Conservation (phyloP, 1,284 basidiomycete species). For the Amylostereum areolatum region DNA sequence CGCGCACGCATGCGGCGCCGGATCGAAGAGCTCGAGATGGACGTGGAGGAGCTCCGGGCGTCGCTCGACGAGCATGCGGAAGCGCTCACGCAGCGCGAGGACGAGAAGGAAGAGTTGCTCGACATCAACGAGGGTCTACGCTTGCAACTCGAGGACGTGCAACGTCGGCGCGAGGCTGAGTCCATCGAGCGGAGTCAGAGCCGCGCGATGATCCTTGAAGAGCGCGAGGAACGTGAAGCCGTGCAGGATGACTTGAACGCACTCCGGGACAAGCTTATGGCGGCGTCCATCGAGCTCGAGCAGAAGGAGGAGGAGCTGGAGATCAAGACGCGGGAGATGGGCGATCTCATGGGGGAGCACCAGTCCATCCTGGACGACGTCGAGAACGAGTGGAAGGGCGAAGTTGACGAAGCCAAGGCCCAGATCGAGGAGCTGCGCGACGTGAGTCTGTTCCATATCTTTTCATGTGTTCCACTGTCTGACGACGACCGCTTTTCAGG, state of each 20-base stretch:
- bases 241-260: slow-evolving; percentile 65
- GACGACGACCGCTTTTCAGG: slow-evolving; percentile 30
- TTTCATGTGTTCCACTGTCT: slow-evolving; percentile 3
- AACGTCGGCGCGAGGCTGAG: slow-evolving; percentile 55
- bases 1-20: slow-evolving; percentile 35
- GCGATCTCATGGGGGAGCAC: slow-evolving; percentile 63
- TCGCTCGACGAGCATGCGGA: slow-evolving; percentile 58
- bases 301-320: slow-evolving; percentile 81
- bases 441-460: slow-evolving; percentile 33
- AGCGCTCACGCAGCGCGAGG: slow-evolving; percentile 49
- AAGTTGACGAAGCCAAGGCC: slow-evolving; percentile 64
- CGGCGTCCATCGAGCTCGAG: slow-evolving; percentile 73
- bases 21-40: slow-evolving; percentile 55
- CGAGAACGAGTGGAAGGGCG: slow-evolving; percentile 73
- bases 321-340: slow-evolving; percentile 64
- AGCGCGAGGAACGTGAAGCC: slow-evolving; percentile 63
- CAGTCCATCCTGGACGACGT: slow-evolving; percentile 60
- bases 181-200: slow-evolving; percentile 63
- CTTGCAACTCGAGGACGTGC: slow-evolving; percentile 64
- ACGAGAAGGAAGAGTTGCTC: slow-evolving; percentile 65
- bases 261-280: slow-evolving; percentile 69
- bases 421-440: slow-evolving; percentile 75
- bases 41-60: slow-evolving; percentile 56
- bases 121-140: slow-evolving; percentile 59
- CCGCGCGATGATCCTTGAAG: slow-evolving; percentile 62